A percentile compares a stretch with the other conserved stretches of the same genome.
These are phyloP conservation scores for Dysphania ambrosioides DNA, from an alignment of 148 eudicot genomes.

Conservation along the genomic window DNA sequence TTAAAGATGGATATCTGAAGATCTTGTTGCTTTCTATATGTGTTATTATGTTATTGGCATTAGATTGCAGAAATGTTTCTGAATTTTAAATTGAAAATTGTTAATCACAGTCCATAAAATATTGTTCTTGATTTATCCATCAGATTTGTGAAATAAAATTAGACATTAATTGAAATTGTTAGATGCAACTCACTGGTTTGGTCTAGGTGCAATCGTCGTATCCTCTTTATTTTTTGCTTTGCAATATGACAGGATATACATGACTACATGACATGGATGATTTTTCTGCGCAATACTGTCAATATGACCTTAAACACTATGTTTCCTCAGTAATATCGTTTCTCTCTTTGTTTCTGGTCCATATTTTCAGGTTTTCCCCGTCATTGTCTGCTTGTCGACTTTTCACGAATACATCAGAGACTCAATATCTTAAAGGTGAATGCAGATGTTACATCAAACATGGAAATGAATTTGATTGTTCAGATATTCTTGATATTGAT, in stretches of 20 bases:
- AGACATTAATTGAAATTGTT: not conserved
- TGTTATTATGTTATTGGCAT: not conserved
- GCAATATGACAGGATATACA: not conserved
- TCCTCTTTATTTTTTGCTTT: not conserved
- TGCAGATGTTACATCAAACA: constrained; percentile 43
- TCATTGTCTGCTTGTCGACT: constrained; percentile 57
- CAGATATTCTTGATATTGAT: constrained; percentile 80
- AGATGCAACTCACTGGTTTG: not conserved
- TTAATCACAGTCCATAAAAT: not conserved
- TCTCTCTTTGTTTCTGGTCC: constrained; percentile 3
- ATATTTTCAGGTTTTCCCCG: constrained; percentile 61
- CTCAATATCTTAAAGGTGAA: constrained; percentile 42
- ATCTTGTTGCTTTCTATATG: not conserved
- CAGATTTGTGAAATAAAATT: not conserved
- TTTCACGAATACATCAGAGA: constrained; percentile 47
- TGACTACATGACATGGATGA: not conserved
- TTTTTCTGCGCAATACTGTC: not conserved
- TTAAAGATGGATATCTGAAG: not conserved
- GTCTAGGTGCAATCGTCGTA: not conserved
- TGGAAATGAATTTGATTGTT: constrained; percentile 57
- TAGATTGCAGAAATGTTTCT: not conserved
- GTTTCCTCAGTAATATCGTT: constrained; percentile 5
- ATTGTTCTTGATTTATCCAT: not conserved
- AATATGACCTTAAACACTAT: not conserved
- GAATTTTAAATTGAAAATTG: not conserved